Evolutionary conservation across 257 asterid species (phyloP), one percentile per base, ranked within the genome.

Genomic region (Penstemon barbatus): DNA sequence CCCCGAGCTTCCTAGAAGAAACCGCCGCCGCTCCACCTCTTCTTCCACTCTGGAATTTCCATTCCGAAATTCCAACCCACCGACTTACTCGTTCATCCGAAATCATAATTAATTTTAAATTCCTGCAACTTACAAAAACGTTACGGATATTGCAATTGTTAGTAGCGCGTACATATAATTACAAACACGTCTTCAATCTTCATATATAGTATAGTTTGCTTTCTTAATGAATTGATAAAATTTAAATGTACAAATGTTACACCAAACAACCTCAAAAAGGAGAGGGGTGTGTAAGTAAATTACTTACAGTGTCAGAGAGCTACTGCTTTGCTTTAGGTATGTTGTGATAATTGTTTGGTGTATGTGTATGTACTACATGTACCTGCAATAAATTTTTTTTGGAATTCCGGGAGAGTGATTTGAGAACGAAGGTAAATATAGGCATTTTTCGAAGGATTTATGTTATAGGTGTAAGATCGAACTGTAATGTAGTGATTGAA

Each of bases 1-100:
- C 95, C 40, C 82, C 88, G 56, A 88, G 84, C 69, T 77, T 85
- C 80, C 95, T 74, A 6, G 84, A 81, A 5, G 88, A 85, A 59
- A 76, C 60, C 13, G 63, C 69, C 49, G 70, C 70, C 71, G 5
- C 65, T 11, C 44, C 57, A 41, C 66, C 36, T 13, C 71, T 60
- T 8, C 51, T 59, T 45, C 70, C 48, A 18, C 61, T 72, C 8
- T 63, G 55, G 13, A 61, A 45, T 12, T 74, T 72, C 78, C 82
- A 76, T 10, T 49, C 53, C 6, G 70, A 64, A 25, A 56, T 55
- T 8, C 82, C 73, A 64, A 70, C 71, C 71, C 61, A 10, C 42
- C 53, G 80, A 63, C 57, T 63, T 68, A 65, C 80, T 12, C n/a
- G 71, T 18, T 6, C 11, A 4, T 25, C 40, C 50, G 18, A 41